Evolutionary conservation across 2,329 filamentous ascomycete genomes (phyloP), one percentile per base, ranked within the genome.

Genomic region (Lecanosticta acicola): DNA sequence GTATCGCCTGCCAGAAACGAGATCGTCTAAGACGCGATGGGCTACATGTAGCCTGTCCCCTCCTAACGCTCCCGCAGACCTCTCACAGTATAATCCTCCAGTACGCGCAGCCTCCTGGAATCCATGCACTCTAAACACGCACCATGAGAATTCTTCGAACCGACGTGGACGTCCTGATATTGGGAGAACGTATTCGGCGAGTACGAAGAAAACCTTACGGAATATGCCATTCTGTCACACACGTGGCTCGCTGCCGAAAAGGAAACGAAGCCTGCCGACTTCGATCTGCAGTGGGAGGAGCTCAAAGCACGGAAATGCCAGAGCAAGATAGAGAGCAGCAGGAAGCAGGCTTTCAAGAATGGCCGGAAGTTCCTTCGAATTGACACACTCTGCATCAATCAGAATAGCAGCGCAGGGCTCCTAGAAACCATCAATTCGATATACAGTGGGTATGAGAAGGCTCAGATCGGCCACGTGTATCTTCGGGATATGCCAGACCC

Each of bases 341-440:
- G 14, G 10, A n/a, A 36, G 13, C 43, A 17, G 16, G 45, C 45
- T 3, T 3, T 26, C 14, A 16, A 21, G 21, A 20, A 48, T 20
- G 45, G 34, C n/a, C 11, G 43, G 17, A 16, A 48, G 18, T 38
- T 33, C 34, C 17, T 44, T 33, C 53, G 52, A 50, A 35, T 55
- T 32, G 52, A 55, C 36, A 53, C 52, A 4, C 53, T 49, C 20
- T 53, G 51, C 37, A 56, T 56, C 16, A 40, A 55, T 37, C 49
- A 49, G 19, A 29, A 26, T 4, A 55, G 45, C 36, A 44, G 34
- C 35, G 47, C 50, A 7, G 49, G 55, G 34, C 34, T 56, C 7
- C 20, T 34, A 11, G 43, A 51, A 40, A 45, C 53, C 7, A 51
- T 56, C 43, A 56, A 56, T 26, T 43, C 40, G 1, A 56, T 55